These are phyloP conservation scores for Salvia rosmarinus DNA, from an alignment of 257 asterid genomes.

Conservation along the genomic window DNA sequence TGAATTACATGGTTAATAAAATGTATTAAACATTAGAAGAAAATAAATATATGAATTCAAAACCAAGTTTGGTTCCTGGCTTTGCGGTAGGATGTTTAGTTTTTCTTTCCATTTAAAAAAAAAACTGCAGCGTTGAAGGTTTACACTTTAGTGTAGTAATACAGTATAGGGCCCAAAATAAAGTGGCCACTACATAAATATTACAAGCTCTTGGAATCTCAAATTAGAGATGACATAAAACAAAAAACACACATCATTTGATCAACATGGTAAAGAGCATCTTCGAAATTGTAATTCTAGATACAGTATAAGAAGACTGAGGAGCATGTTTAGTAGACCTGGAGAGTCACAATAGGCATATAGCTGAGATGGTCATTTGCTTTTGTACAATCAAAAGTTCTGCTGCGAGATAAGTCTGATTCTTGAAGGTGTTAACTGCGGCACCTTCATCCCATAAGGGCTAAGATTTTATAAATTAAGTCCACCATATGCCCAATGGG, in stretches of 20 bases:
- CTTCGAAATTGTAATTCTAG: background rate
- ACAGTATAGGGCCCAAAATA: background rate
- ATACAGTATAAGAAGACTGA: slow-evolving; percentile 21
- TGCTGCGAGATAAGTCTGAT: slow-evolving; percentile 75
- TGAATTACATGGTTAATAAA: background rate
- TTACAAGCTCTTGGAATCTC: slow-evolving; percentile 11
- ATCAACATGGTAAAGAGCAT: slow-evolving; percentile 5
- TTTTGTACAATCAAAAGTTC: slow-evolving; percentile 68
- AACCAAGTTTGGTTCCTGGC: background rate
- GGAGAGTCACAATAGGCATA: slow-evolving; percentile 68
- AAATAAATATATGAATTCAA: background rate
- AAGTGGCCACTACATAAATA: slow-evolving; percentile 1
- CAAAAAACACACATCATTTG: background rate
- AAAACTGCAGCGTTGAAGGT: too few relatives aligned
- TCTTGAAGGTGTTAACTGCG: slow-evolving; percentile 87
- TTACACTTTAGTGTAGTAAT: too few relatives aligned
- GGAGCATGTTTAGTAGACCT: slow-evolving; percentile 49
- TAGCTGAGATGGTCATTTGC: slow-evolving; percentile 77
- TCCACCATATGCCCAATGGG: slow-evolving; percentile 80
- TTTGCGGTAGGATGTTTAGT: too few relatives aligned
- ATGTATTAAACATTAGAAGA: background rate
- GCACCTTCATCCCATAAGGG: slow-evolving; percentile 82
- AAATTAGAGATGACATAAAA: background rate
- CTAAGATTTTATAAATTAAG: slow-evolving; percentile 59
- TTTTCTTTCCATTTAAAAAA: background rate